Evolutionary conservation across 129 eudicot species (phyloP).

Genomic region (Pulicaria dysenterica): DNA sequence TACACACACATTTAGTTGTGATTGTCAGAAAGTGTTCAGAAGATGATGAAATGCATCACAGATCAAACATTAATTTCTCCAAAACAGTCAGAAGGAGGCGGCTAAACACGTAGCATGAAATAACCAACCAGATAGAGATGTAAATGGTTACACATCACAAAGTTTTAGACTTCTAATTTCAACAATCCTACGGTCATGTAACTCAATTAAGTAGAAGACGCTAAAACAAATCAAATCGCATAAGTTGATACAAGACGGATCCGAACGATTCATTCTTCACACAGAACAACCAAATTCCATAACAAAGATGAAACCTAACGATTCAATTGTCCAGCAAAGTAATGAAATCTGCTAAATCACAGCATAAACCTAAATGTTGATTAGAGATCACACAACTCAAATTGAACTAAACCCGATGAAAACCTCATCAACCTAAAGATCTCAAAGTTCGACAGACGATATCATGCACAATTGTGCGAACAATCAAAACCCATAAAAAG

Average conservation of each 20-base stretch:
- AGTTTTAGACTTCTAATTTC: not conserved
- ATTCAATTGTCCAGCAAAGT: not conserved
- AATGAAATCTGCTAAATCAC: not conserved
- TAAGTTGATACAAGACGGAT: not conserved
- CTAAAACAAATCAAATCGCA: constrained; percentile 15
- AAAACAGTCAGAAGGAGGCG: not conserved
- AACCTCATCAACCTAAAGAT: constrained; percentile 14
- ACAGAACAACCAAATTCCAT: constrained; percentile 9
- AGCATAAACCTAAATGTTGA: constrained; percentile 12
- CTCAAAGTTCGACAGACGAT: not conserved
- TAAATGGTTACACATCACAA: constrained; percentile 13
- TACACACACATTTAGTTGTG: not conserved
- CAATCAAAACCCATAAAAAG: constrained; percentile 24
- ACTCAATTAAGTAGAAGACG: constrained; percentile 1
- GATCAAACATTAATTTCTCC: not conserved
- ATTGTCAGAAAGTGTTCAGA: constrained; percentile 4
- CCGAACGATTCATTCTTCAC: not conserved
- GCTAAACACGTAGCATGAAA: constrained; percentile 3
- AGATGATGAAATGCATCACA: not conserved
- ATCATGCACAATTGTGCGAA: not conserved
- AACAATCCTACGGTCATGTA: constrained; percentile 18
- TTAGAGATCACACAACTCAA: constrained; percentile 15
- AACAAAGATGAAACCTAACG: not conserved
- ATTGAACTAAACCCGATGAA: constrained; percentile 1
- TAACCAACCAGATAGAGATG: not conserved